phyloP scores from a whole-genome alignment of 2,329 filamentous ascomycete genomes.

The Magnaporthiopsis poae region DNA sequence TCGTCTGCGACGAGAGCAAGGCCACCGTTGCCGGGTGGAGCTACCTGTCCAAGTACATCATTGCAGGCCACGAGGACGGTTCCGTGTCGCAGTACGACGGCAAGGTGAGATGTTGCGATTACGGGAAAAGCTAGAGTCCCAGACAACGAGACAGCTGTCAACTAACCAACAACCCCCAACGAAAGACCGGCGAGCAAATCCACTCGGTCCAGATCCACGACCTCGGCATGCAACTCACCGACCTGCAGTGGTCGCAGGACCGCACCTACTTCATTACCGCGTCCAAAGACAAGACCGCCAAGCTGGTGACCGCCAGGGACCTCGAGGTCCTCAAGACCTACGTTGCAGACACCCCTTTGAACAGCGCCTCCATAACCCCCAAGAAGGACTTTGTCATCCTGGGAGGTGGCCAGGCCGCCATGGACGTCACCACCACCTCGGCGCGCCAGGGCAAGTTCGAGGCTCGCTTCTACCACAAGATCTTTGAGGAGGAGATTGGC shows the following conservation, averaged over 20 bases:
- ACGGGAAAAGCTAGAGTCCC: background rate
- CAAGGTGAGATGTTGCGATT: slow-evolving; percentile 37
- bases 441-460: slow-evolving; percentile 98
- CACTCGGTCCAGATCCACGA: slow-evolving; percentile 91
- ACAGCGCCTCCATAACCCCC: slow-evolving; percentile 85
- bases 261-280: slow-evolving; percentile 97
- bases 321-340: slow-evolving; percentile 92
- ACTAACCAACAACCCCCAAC: background rate
- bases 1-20: slow-evolving; percentile 92
- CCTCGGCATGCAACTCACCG: slow-evolving; percentile 70
- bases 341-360: slow-evolving; percentile 82
- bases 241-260: slow-evolving; percentile 89
- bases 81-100: slow-evolving; percentile 83
- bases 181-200: slow-evolving; percentile 81
- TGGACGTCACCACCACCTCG: slow-evolving; percentile 94
- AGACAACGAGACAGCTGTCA: background rate
- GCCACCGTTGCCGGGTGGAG: slow-evolving; percentile 96
- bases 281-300: slow-evolving; percentile 94
- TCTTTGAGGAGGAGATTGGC: slow-evolving; percentile 97
- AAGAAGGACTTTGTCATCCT: slow-evolving; percentile 98
- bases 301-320: slow-evolving; percentile 78
- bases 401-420: slow-evolving; percentile 93
- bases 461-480: slow-evolving; percentile 98
- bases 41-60: slow-evolving; percentile 89
- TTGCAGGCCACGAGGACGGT: slow-evolving; percentile 93